Evolutionary conservation across 192 early-diverging fungal genomes (phyloP).

Genomic region (Coemansia asiatica): DNA sequence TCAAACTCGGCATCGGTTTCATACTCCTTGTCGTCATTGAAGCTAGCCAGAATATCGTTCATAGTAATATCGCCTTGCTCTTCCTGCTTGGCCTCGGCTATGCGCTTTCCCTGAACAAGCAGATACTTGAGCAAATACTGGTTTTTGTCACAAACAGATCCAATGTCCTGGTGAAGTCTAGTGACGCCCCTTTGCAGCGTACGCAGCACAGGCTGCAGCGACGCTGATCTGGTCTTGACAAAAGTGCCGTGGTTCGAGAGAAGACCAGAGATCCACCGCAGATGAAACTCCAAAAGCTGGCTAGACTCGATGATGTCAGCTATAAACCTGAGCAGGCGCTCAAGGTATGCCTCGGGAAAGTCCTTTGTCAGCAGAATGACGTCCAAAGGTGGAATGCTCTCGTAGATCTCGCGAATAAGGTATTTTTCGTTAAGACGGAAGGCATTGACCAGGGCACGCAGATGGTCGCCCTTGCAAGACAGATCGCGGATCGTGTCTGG

Average conservation of each 20-base stretch:
- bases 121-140: slow-evolving; percentile 45
- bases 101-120: slow-evolving; percentile 44
- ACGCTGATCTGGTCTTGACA: slow-evolving; percentile 64
- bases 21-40: slow-evolving; percentile 25
- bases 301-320: slow-evolving; percentile 74
- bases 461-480: slow-evolving; percentile 75
- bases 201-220: slow-evolving; percentile 73
- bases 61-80: slow-evolving; percentile 27
- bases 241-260: slow-evolving; percentile 76
- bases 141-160: slow-evolving; percentile 50
- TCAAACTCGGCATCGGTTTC: slow-evolving; percentile 14
- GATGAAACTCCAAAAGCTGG: slow-evolving; percentile 83
- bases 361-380: slow-evolving; percentile 76
- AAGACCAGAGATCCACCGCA: slow-evolving; percentile 78
- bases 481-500: slow-evolving; percentile 79
- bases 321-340: slow-evolving; percentile 81
- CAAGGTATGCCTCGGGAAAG: slow-evolving; percentile 84
- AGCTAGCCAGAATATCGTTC: slow-evolving; percentile 33
- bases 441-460: slow-evolving; percentile 86
- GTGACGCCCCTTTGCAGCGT: slow-evolving; percentile 74
- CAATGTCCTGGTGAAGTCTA: slow-evolving; percentile 55
- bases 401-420: slow-evolving; percentile 77
- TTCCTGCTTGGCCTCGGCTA: slow-evolving; percentile 20
- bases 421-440: slow-evolving; percentile 88
- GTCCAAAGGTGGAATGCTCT: slow-evolving; percentile 74